Evolutionary conservation across 441 rosid genomes (phyloP).

Genomic region (Pelargonium exstipulatum): DNA sequence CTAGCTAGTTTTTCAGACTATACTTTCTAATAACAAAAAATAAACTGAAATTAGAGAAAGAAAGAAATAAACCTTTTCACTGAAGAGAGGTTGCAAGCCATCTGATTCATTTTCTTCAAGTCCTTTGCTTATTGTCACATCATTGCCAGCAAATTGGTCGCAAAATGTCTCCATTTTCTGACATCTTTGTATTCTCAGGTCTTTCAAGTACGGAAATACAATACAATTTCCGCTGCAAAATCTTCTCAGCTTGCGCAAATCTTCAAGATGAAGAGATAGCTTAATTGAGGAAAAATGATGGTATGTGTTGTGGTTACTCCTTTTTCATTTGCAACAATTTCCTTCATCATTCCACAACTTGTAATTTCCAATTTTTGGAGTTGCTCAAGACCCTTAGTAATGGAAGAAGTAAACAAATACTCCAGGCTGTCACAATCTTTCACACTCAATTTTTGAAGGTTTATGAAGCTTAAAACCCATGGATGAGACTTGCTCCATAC

Average conservation of each 20-base stretch:
- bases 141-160: background rate
- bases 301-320: background rate
- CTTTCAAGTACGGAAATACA: too few species aligned
- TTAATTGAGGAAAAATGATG: background rate
- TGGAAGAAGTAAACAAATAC: slow-evolving; percentile 7
- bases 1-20: too few species aligned
- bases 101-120: background rate
- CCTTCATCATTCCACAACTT: slow-evolving; percentile 8
- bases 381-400: background rate
- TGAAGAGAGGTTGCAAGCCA: background rate
- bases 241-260: background rate
- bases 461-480: slow-evolving; percentile 16
- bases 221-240: background rate
- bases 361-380: background rate
- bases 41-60: too few species aligned
- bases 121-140: background rate
- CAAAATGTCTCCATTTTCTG: too few species aligned
- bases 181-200: too few species aligned
- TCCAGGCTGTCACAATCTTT: slow-evolving; percentile 13
- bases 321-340: background rate
- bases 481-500: slow-evolving; percentile 24
- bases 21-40: too few species aligned
- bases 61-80: background rate
- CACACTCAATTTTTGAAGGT: slow-evolving; percentile 11
- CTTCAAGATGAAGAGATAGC: background rate